A percentile compares a stretch with the other conserved stretches of the same genome.
Evolutionary conservation across 2,329 filamentous ascomycete genomes (phyloP).

Genomic region (Ploettnerulaceae sp.): DNA sequence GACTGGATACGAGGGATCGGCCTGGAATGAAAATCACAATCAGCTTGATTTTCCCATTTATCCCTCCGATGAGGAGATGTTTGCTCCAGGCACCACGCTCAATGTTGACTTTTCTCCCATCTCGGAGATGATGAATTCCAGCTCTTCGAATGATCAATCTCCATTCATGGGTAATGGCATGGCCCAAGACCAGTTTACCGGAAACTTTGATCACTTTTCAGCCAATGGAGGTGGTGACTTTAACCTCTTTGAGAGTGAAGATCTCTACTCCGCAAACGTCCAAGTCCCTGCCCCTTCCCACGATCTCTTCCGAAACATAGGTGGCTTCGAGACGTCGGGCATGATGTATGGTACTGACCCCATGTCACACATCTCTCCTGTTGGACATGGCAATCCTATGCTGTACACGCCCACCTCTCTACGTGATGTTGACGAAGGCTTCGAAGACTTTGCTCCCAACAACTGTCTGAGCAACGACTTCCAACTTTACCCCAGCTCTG

Average conservation of each 20-base stretch:
- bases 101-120: slow-evolving; percentile 30
- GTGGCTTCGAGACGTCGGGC: slow-evolving; percentile 31
- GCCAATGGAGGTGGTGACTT: slow-evolving; percentile 43
- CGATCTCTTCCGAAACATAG: slow-evolving; percentile 37
- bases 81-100: slow-evolving; percentile 20
- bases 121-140: slow-evolving; percentile 25
- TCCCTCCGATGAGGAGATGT: slow-evolving; percentile 26
- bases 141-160: slow-evolving; percentile 28
- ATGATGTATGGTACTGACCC: slow-evolving; percentile 27
- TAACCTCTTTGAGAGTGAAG: slow-evolving; percentile 51
- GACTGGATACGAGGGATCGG: slow-evolving; percentile 14
- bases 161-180: slow-evolving; percentile 39
- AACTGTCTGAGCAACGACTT: slow-evolving; percentile 28
- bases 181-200: slow-evolving; percentile 44
- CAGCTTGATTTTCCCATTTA: slow-evolving; percentile 28
- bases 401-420: slow-evolving; percentile 62
- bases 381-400: slow-evolving; percentile 63
- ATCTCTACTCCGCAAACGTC: slow-evolving; percentile 55
- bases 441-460: slow-evolving; percentile 27
- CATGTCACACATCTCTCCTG: slow-evolving; percentile 59
- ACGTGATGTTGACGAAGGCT: slow-evolving; percentile 55
- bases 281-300: slow-evolving; percentile 47
- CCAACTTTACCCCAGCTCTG: slow-evolving; percentile 30
- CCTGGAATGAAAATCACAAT: slow-evolving; percentile 16
- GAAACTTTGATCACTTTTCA: slow-evolving; percentile 54